phyloP scores from a whole-genome alignment of 306 rosid genomes.

The Crataegus laevigata region DNA sequence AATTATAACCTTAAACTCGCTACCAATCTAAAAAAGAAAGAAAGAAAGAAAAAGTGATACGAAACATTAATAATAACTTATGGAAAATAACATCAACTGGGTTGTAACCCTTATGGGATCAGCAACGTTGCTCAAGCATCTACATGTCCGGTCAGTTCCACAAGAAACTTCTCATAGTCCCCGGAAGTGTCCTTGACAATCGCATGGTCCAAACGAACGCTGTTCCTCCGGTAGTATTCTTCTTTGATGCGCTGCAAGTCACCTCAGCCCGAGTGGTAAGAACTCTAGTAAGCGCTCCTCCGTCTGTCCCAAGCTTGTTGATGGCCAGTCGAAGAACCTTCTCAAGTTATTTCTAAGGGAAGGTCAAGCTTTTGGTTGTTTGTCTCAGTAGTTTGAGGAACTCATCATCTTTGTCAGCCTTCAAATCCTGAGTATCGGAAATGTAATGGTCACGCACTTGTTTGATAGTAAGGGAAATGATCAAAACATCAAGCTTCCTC shows the following conservation, averaged over 20 bases:
- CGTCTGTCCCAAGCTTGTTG: conserved; percentile 79
- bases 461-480: not conserved
- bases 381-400: conserved; percentile 61
- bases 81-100: not conserved
- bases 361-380: conserved; percentile 54
- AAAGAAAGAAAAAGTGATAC: not conserved
- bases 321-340: conserved; percentile 53
- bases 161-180: conserved; percentile 65
- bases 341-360: conserved; percentile 68
- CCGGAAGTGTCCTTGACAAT: conserved; percentile 64
- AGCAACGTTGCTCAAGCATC: conserved; percentile 29
- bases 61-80: not conserved
- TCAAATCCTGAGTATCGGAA: conserved; percentile 56
- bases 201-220: conserved; percentile 56
- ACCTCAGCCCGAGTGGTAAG: conserved; percentile 77
- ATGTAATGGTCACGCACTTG: not conserved
- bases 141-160: conserved; percentile 53
- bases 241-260: conserved; percentile 70
- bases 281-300: conserved; percentile 75
- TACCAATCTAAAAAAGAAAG: no score
- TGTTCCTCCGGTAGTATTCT: conserved; percentile 72
- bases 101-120: not conserved
- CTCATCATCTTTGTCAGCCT: conserved; percentile 52
- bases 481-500: no score
- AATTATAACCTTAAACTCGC: not conserved